Evolutionary conservation across 2,329 filamentous ascomycete species (phyloP).

Genomic region (Geosmithia putterillii): DNA sequence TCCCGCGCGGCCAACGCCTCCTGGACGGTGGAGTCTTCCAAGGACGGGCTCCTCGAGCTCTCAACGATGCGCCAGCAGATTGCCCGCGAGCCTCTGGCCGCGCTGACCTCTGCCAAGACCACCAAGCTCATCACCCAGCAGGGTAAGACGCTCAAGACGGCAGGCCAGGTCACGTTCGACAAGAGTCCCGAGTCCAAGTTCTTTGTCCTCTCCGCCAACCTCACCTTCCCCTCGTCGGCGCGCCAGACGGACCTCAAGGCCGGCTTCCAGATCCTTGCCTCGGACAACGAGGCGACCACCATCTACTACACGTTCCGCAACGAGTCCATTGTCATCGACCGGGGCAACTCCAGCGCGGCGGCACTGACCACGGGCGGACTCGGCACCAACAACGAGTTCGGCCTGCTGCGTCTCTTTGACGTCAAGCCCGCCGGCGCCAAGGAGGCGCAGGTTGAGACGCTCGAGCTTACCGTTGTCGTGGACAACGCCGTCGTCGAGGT

Average conservation of each 20-base stretch:
- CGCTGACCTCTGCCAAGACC: background rate
- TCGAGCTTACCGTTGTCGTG: background rate
- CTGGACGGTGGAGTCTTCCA: background rate
- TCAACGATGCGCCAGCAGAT: background rate
- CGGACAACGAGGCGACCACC: background rate
- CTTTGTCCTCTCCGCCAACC: background rate
- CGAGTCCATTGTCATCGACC: background rate
- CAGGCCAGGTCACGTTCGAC: background rate
- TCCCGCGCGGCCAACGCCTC: background rate
- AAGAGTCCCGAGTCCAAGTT: background rate
- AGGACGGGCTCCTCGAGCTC: background rate
- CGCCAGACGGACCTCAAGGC: background rate
- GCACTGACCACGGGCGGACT: background rate
- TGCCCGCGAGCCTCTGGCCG: background rate
- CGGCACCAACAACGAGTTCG: background rate
- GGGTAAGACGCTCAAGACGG: background rate
- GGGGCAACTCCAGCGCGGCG: background rate
- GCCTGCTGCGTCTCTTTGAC: background rate
- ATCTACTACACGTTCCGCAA: background rate
- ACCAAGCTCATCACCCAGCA: background rate
- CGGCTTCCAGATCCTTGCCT: background rate
- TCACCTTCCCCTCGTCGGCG: background rate
- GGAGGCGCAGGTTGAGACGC: background rate
- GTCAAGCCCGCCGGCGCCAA: background rate
- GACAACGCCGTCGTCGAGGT: background rate